Percentiles rank a stretch among this genome's conserved stretches.
These are phyloP conservation scores for Paralagenidium karlingii DNA, from an alignment of 352 stramenopile species.

Conservation along the genomic window DNA sequence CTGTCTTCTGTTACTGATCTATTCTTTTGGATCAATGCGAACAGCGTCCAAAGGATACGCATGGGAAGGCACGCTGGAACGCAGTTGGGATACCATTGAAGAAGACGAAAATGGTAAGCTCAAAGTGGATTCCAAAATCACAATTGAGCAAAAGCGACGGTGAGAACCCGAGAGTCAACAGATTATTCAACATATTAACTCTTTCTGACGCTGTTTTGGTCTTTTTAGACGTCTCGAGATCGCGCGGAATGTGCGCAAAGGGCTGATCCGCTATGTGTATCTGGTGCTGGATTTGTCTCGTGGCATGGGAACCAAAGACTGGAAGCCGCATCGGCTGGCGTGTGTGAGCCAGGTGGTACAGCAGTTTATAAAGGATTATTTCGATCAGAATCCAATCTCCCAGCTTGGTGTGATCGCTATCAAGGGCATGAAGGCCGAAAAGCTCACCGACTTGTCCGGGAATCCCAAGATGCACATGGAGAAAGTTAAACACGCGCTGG, in stretches of 20 bases:
- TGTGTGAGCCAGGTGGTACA: constrained; percentile 57
- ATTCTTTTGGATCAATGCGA: no score
- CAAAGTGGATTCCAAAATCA: constrained; percentile 50
- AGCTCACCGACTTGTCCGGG: constrained; percentile 83
- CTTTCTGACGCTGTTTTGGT: not conserved
- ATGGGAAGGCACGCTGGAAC: constrained; percentile 75
- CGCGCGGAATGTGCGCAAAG: constrained; percentile 74
- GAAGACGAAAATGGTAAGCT: constrained; percentile 75
- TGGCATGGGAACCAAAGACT: constrained; percentile 81
- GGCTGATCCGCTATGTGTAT: constrained; percentile 78
- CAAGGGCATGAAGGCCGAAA: constrained; percentile 83
- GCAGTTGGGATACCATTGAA: constrained; percentile 78
- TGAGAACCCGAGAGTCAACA: constrained; percentile 7
- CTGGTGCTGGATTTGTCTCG: constrained; percentile 76
- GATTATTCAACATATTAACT: not conserved
- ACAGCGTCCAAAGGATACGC: constrained; percentile 61
- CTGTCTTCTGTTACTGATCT: no score
- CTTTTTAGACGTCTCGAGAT: constrained; percentile 49
- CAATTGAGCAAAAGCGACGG: constrained; percentile 63
- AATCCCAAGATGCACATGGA: constrained; percentile 83
- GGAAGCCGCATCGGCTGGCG: constrained; percentile 68
- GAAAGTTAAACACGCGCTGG: constrained; percentile 43
- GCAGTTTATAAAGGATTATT: constrained; percentile 86
- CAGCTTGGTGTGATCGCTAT: constrained; percentile 86
- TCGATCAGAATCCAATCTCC: constrained; percentile 92